Conservation (phyloP, 192 early-diverging fungal species). For the Podila verticillata region DNA sequence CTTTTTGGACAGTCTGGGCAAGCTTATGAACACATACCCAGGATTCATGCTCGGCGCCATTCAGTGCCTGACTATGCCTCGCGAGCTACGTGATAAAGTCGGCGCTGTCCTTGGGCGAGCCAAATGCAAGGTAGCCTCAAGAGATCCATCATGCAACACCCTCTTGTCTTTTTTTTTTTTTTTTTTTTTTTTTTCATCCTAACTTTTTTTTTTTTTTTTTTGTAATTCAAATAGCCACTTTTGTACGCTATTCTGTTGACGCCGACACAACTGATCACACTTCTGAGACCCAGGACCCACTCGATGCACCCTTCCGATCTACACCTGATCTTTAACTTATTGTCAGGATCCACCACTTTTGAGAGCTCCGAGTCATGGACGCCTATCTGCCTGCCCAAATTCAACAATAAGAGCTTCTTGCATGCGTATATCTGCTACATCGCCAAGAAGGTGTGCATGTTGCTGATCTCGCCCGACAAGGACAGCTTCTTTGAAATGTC, state of each 20-base stretch:
- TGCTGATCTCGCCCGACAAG: conserved; percentile 81
- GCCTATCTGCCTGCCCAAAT: conserved; percentile 92
- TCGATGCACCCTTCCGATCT: conserved; percentile 86
- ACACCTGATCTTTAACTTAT: conserved; percentile 84
- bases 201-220: background rate
- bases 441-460: conserved; percentile 72
- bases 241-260: conserved; percentile 85
- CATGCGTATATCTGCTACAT: conserved; percentile 90
- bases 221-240: conserved; percentile 54
- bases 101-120: conserved; percentile 65
- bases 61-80: conserved; percentile 76
- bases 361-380: conserved; percentile 89
- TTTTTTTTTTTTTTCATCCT: background rate
- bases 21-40: conserved; percentile 73
- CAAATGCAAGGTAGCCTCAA: conserved; percentile 63
- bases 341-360: conserved; percentile 79
- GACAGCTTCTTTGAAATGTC: conserved; percentile 87
- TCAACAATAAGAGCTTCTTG: conserved; percentile 88
- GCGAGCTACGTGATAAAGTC: conserved; percentile 74
- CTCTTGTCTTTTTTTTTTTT: no score
- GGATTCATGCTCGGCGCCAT: conserved; percentile 81
- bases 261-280: conserved; percentile 77
- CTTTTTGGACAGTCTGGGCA: conserved; percentile 82
- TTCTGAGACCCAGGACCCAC: conserved; percentile 77
- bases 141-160: background rate